Evolutionary conservation across 345 rosid species (phyloP), one percentile per base, ranked within the genome.

Genomic region (Punica granatum): DNA sequence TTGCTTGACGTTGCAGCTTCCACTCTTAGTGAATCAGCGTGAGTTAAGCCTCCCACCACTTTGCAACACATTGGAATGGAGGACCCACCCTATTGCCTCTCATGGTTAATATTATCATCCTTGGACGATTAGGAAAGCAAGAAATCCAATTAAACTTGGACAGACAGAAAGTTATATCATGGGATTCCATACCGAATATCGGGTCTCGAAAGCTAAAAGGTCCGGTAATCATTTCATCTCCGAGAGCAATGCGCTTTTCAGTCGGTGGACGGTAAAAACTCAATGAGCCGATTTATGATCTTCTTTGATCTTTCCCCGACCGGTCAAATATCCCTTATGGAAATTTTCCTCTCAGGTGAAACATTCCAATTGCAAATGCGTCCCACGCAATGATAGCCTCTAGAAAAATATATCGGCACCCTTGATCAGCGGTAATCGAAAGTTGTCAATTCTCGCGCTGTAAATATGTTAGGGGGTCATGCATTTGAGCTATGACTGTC

Each of bases 1-100:
- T 49, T 49, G 59, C 59, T 53, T 53, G 59, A 53, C 7, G 59
- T 53, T 53, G 59, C 59, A 53, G 59, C 59, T 53, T 53, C 59
- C 59, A 53, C 28, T 23, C 59, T 23, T 53, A 11, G 13, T 53
- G 12, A 11, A 53, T 53, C 23, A n/a, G 30, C 21, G 7, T 53
- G 59, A 25, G 14, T 48, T 18, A 48, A 16, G 53, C 25, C n/a
- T 48, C 53, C 25, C 53, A 48, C 25, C 53, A 48, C 25, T 16
- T 48, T 15, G n/a, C 2, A 3, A 12, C 0, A 48, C 16, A 53
- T 23, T 5, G 4, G 23, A 25, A 18, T 25, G 31, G 59, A 25
- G 54, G 59, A 53, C 53, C 53, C 53, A 46, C n/a, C 48, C 48
- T 37, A 37, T 37, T 37, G n/a, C 42, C 42, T 37, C 42, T 5